Percentiles rank a stretch among this genome's conserved stretches.
Evolutionary conservation across 305 asterid species (phyloP).

Genomic region (Ilex paraguariensis): DNA sequence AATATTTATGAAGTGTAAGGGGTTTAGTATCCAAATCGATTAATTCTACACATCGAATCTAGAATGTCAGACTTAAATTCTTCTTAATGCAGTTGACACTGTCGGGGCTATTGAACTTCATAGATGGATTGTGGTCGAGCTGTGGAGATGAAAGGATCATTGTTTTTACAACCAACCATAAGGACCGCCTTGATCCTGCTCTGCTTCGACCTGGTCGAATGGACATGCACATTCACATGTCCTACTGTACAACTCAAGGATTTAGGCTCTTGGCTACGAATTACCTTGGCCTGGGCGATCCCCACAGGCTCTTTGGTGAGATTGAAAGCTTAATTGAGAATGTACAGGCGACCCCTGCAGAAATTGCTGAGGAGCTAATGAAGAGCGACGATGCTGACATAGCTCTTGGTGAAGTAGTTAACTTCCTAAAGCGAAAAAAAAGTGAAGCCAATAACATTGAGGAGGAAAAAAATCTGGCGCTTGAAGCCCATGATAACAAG

Average conservation of each 20-base stretch:
- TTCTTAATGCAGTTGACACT: conserved; percentile 37
- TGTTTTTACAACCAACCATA: conserved; percentile 60
- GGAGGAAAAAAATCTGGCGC: conserved; percentile 7
- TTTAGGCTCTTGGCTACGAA: conserved; percentile 46
- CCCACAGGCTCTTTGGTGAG: conserved; percentile 18
- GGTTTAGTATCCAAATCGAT: background rate
- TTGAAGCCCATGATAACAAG: conserved; percentile 13
- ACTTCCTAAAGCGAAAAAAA: conserved; percentile 28
- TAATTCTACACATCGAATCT: background rate
- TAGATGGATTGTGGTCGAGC: conserved; percentile 79
- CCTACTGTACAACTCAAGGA: conserved; percentile 45
- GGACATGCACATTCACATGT: conserved; percentile 77
- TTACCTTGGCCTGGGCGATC: conserved; percentile 27
- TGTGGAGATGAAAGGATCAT: conserved; percentile 69
- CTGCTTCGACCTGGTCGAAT: conserved; percentile 65
- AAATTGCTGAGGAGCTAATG: conserved; percentile 46
- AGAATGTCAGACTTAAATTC: background rate
- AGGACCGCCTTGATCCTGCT: conserved; percentile 58
- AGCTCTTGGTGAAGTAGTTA: conserved; percentile 18
- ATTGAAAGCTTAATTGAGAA: conserved; percentile 25
- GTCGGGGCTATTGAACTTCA: conserved; percentile 62
- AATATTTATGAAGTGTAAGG: background rate
- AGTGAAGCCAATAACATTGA: background rate
- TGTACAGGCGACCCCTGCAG: conserved; percentile 36
- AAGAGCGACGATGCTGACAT: conserved; percentile 32